These are phyloP conservation scores for Talaromyces nanjingensis DNA, from an alignment of 495 filamentous ascomycete genomes.

Conservation along the genomic window DNA sequence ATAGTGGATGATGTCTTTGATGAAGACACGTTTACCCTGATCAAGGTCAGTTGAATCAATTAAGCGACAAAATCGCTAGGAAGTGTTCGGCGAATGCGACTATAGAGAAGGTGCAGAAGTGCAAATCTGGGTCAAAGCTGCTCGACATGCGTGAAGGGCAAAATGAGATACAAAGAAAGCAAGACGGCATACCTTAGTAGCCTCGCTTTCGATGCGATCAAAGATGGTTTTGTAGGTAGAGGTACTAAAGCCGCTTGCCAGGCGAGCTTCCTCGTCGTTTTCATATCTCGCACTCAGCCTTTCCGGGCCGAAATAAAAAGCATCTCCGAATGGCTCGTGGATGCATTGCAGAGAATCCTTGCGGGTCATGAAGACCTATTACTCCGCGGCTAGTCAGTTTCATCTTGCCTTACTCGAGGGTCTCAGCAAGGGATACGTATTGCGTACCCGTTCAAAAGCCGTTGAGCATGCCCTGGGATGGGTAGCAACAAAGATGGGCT, in stretches of 20 bases:
- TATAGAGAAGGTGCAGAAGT: background rate
- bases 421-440: background rate
- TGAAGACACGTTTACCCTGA: slow-evolving; percentile 75
- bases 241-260: slow-evolving; percentile 66
- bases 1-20: slow-evolving; percentile 96
- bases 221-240: slow-evolving; percentile 73
- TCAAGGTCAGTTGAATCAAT: slow-evolving; percentile 28
- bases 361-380: slow-evolving; percentile 91
- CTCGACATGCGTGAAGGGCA: background rate
- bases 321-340: slow-evolving; percentile 95
- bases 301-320: slow-evolving; percentile 93
- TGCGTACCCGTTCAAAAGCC: slow-evolving; percentile 82
- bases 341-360: slow-evolving; percentile 69
- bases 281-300: slow-evolving; percentile 69
- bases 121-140: background rate
- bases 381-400: slow-evolving; percentile 8
- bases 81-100: background rate
- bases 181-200: slow-evolving; percentile 54
- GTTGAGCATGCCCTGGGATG: slow-evolving; percentile 93
- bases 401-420: background rate
- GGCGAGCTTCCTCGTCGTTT: slow-evolving; percentile 60
- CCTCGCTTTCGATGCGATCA: slow-evolving; percentile 59
- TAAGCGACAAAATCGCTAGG: background rate
- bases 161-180: slow-evolving; percentile 11
- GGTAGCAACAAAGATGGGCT: slow-evolving; percentile 85